Percentiles rank a stretch among this genome's conserved stretches.
These are phyloP conservation scores for Cymbopogon citratus DNA, from an alignment of 176 grass and related monocot species.

Conservation along the genomic window DNA sequence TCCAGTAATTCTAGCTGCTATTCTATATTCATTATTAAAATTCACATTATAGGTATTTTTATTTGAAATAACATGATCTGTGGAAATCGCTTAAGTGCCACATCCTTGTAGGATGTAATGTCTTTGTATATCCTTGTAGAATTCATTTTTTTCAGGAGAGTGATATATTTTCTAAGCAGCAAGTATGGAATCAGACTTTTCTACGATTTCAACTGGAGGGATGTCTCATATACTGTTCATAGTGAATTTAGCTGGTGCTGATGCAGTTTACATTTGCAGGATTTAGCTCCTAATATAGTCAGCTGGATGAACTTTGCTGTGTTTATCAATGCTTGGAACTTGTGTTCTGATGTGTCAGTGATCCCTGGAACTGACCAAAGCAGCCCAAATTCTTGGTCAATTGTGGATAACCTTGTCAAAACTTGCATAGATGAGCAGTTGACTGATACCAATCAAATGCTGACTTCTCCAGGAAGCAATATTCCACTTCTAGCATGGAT, in stretches of 20 bases:
- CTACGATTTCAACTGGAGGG: no score
- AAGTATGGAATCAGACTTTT: no score
- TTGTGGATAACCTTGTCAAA: slow-evolving; percentile 69
- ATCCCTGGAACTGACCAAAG: slow-evolving; percentile 29
- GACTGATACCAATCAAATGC: slow-evolving; percentile 28
- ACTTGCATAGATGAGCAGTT: slow-evolving; percentile 54
- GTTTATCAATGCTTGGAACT: slow-evolving; percentile 95
- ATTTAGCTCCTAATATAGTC: slow-evolving; percentile 68
- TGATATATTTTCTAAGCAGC: no score
- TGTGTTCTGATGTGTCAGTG: slow-evolving; percentile 35
- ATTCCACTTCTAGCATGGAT: slow-evolving; percentile 61
- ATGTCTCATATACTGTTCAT: background rate
- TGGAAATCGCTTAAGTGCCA: no score
- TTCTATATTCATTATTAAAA: no score
- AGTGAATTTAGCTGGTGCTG: slow-evolving; percentile 4
- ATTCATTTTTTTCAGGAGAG: no score
- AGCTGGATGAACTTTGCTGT: slow-evolving; percentile 84
- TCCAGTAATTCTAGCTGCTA: no score
- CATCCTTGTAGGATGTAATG: no score
- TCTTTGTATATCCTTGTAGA: no score
- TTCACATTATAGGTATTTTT: no score
- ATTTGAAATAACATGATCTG: no score
- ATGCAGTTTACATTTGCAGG: slow-evolving; percentile 39
- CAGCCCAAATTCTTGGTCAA: slow-evolving; percentile 57
- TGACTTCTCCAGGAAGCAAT: slow-evolving; percentile 58